Percentiles rank a stretch among this genome's conserved stretches.
These are phyloP conservation scores for Fereydounia khargensis DNA, from an alignment of 1,284 basidiomycete genomes.

Conservation along the genomic window DNA sequence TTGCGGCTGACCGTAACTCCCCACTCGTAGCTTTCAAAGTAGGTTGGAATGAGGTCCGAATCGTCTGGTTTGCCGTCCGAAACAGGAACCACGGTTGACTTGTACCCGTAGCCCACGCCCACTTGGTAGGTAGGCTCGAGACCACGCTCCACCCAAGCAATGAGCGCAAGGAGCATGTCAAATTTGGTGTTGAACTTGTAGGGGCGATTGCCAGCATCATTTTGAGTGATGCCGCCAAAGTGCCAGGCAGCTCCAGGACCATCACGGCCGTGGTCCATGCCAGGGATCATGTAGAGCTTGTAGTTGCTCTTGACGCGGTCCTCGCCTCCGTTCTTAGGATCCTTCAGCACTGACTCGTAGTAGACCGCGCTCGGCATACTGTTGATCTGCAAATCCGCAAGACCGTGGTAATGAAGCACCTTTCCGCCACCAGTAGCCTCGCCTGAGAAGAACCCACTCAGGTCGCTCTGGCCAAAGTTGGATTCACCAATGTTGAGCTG, in stretches of 20 bases:
- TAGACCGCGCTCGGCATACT: constrained; percentile 57
- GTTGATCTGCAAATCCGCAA: constrained; percentile 57
- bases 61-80: not conserved
- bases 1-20: not conserved
- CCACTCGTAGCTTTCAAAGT: not conserved
- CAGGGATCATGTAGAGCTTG: constrained; percentile 60
- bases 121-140: constrained; percentile 56
- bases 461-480: not conserved
- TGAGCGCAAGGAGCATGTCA: constrained; percentile 59
- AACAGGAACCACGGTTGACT: not conserved
- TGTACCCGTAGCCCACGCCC: constrained; percentile 31
- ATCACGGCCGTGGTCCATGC: constrained; percentile 60
- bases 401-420: constrained; percentile 57
- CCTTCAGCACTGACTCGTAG: constrained; percentile 55
- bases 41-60: not conserved
- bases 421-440: constrained; percentile 37
- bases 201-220: constrained; percentile 24
- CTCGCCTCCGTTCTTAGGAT: constrained; percentile 1
- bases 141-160: constrained; percentile 60
- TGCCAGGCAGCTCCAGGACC: constrained; percentile 26
- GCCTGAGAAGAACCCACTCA: constrained; percentile 21
- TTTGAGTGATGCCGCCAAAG: constrained; percentile 34
- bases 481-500: not conserved
- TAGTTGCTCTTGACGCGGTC: constrained; percentile 56
- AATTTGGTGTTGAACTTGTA: constrained; percentile 41